Evolutionary conservation across 768 basidiomycete genomes (phyloP).

Genomic region (Imleria badia): DNA sequence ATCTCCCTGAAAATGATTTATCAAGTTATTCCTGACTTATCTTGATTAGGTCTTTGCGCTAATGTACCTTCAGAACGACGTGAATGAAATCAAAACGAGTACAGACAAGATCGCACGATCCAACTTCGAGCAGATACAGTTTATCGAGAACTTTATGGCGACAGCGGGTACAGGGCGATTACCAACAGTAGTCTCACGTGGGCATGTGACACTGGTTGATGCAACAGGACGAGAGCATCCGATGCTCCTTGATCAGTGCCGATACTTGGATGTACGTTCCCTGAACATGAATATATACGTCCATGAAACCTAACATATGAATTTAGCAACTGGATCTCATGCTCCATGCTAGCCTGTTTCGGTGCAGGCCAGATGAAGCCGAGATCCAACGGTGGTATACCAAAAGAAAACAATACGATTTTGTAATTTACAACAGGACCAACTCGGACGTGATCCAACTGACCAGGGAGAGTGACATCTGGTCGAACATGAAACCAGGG

Average conservation of each 20-base stretch:
- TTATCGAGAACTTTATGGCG: not conserved
- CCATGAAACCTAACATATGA: not conserved
- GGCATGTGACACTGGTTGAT: not conserved
- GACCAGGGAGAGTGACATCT: not conserved
- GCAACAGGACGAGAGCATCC: slow-evolving; percentile 1
- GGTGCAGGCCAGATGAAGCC: not conserved
- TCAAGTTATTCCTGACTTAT: not conserved
- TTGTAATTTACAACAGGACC: not conserved
- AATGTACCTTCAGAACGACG: not conserved
- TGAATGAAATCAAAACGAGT: not conserved
- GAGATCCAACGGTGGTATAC: slow-evolving; percentile 3
- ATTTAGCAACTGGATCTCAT: slow-evolving; percentile 1
- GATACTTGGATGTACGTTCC: not conserved
- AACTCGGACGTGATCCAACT: not conserved
- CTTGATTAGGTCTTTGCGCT: not conserved
- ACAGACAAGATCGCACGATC: not conserved
- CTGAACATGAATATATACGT: not conserved
- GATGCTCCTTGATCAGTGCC: slow-evolving; percentile 4
- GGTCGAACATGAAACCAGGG: not conserved
- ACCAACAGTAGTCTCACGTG: not conserved
- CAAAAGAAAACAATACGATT: not conserved
- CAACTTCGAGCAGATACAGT: not conserved
- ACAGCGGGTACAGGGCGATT: not conserved
- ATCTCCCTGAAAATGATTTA: not conserved
- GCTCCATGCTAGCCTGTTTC: not conserved